Conservation (phyloP, 1,284 basidiomycete genomes). For the Grifola frondosa region DNA sequence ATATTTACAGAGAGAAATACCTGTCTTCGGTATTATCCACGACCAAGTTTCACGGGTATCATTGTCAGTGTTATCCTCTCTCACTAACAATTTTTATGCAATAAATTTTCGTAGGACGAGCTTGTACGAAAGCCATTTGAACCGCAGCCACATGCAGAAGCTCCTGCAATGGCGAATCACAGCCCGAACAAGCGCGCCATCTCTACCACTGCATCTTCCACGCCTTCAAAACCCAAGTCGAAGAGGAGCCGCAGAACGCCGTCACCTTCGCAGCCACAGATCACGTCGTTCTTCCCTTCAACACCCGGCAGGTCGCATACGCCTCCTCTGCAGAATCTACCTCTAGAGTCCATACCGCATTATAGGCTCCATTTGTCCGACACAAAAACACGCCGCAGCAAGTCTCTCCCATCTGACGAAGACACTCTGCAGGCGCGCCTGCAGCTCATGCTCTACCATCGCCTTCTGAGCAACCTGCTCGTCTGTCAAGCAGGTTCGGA, state of each 20-base stretch:
- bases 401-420: constrained; percentile 56
- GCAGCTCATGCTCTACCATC: constrained; percentile 85
- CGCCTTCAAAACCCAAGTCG: constrained; percentile 23
- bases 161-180: constrained; percentile 1
- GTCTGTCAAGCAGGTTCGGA: constrained; percentile 35
- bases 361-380: constrained; percentile 58
- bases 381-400: constrained; percentile 68
- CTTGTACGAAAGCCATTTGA: constrained; percentile 36
- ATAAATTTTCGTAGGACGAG: constrained; percentile 46
- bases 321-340: background rate
- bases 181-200: constrained; percentile 18
- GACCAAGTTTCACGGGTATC: constrained; percentile 58
- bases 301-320: no score
- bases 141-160: background rate
- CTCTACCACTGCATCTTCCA: constrained; percentile 15
- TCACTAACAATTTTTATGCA: background rate
- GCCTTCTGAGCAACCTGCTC: constrained; percentile 60
- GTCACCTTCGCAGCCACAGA: constrained; percentile 18
- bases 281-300: constrained; percentile 28
- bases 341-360: background rate
- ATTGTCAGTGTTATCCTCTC: constrained; percentile 47
- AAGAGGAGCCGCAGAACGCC: constrained; percentile 24
- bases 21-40: constrained; percentile 67
- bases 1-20: constrained; percentile 61
- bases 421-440: constrained; percentile 68